Evolutionary conservation across 2,329 filamentous ascomycete species (phyloP), one percentile per base, ranked within the genome.

Genomic region (Colletotrichum magnum): DNA sequence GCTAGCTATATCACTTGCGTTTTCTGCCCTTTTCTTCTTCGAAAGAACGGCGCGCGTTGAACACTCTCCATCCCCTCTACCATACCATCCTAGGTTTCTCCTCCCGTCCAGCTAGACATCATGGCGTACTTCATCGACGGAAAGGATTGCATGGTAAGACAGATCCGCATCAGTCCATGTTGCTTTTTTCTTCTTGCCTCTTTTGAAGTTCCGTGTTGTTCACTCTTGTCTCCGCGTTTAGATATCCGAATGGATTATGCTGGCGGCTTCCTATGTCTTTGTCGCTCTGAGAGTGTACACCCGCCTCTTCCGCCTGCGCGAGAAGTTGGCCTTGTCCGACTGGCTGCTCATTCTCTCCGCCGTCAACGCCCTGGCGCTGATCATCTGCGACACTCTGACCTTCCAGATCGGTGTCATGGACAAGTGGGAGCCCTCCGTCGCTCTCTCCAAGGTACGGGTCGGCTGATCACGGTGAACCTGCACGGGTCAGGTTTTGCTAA

Each of bases 351-450:
- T 79, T 3, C 32, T 73, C 0, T 78, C 78, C 0, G 77, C 78
- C 2, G 1, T 79, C 48, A 71, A 78, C 26, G 77, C 77, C 2
- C 73, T 79, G 18, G 78, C 63, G 1, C 70, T 79, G 0, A 79
- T 79, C 50, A 78, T 79, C 47, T 79, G 78, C 36, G 78, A 79
- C 39, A 79, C 78, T 6, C 58, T 79, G 50, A 79, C 78, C 6
- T 79, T 66, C 51, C 64, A 74, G 45, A 67, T 79, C 28, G 77
- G 76, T 5, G 78, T 79, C 6, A 43, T 79, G 69, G 78, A 79
- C 50, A 50, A 62, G 1, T 79, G 74, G 58, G 71, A 71, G 41
- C 66, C 77, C 0, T 79, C 78, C 0, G 78, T 79, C 9, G 62
- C 21, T 15, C 69, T 79, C 0, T 79, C 78, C 12, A 79, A 79